Conservation (phyloP, 805 yeast species). For the Cyberlindnera maclurae region DNA sequence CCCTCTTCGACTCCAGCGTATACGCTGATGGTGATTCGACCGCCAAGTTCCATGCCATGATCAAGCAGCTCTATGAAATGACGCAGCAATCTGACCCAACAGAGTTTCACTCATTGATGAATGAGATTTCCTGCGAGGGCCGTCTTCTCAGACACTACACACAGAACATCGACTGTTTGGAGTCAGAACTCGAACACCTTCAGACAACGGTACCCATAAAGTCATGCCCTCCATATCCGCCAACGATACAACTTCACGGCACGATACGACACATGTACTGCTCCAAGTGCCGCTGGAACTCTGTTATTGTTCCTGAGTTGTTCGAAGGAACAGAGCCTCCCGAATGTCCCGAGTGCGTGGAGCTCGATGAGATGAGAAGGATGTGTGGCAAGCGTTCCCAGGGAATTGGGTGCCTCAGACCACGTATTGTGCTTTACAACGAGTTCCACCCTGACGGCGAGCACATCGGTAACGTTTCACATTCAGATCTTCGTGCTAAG, state of each 20-base stretch:
- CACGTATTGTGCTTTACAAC: constrained; percentile 63
- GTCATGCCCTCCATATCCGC: constrained; percentile 39
- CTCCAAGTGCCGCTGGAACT: constrained; percentile 61
- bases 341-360: constrained; percentile 59
- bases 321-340: constrained; percentile 42
- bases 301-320: constrained; percentile 44
- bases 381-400: constrained; percentile 60
- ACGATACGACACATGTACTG: constrained; percentile 68
- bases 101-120: constrained; percentile 60
- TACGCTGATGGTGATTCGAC: constrained; percentile 59
- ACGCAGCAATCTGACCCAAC: constrained; percentile 60
- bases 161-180: constrained; percentile 83
- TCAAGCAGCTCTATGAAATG: constrained; percentile 51
- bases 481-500: constrained; percentile 50
- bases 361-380: constrained; percentile 45
- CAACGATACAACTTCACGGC: constrained; percentile 79
- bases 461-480: constrained; percentile 69
- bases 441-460: constrained; percentile 86
- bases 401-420: constrained; percentile 56
- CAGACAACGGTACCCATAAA: constrained; percentile 44
- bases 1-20: constrained; percentile 73
- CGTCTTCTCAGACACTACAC: constrained; percentile 72
- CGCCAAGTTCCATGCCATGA: constrained; percentile 64
- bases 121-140: constrained; percentile 51
- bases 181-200: constrained; percentile 45